A percentile compares a stretch with the other conserved stretches of the same genome.
Conservation (phyloP, 345 rosid genomes). For the Citrus medica region DNA sequence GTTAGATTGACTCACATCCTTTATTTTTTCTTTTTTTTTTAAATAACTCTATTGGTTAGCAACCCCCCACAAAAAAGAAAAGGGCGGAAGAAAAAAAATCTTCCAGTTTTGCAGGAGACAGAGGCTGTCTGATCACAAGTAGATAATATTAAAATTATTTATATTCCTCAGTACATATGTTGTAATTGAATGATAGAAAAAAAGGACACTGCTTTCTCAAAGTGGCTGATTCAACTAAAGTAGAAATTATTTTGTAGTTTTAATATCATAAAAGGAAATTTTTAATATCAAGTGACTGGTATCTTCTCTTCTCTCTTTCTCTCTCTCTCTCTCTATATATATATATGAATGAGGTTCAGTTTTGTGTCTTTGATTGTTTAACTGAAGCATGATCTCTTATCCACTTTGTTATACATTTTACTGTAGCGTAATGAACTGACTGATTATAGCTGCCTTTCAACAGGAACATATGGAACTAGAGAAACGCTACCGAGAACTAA, state of each 20-base stretch:
- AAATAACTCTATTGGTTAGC: neutral
- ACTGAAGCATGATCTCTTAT: neutral
- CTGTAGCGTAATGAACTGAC: constrained; percentile 20
- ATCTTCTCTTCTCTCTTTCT: neutral
- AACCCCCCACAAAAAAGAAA: too few species aligned
- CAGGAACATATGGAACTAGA: constrained; percentile 99
- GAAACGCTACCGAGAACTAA: constrained; percentile 95
- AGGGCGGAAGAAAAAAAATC: too few species aligned
- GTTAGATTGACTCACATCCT: neutral
- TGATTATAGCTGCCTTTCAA: constrained; percentile 23
- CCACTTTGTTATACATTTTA: neutral
- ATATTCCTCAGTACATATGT: neutral
- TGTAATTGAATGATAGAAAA: neutral
- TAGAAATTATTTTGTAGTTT: neutral
- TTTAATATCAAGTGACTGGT: neutral
- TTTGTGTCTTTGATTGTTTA: neutral
- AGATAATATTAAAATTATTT: neutral
- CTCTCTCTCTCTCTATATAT: too few species aligned
- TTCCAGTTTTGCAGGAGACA: neutral
- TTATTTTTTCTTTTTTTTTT: neutral
- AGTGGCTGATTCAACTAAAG: neutral
- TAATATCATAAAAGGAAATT: neutral
- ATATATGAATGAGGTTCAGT: neutral
- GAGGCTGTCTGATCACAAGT: neutral
- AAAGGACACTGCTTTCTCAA: neutral